These are phyloP conservation scores for Chlamydomonas eustigma DNA, from an alignment of 139 green algal species.

Conservation along the genomic window DNA sequence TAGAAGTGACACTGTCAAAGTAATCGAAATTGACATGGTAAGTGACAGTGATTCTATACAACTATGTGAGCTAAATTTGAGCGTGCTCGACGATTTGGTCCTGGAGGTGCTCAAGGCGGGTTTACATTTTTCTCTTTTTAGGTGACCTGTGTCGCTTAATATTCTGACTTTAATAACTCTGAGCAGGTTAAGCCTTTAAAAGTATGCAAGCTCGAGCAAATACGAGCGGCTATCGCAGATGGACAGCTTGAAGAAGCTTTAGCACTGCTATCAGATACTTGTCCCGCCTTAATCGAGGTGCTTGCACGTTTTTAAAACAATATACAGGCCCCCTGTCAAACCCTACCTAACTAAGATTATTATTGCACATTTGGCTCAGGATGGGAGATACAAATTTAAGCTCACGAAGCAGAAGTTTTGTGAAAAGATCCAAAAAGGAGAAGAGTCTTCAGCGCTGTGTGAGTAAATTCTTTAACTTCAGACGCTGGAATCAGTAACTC, in stretches of 20 bases:
- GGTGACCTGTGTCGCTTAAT: no score
- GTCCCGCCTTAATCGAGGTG: conserved; percentile 4
- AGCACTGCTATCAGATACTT: neutral
- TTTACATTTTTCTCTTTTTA: no score
- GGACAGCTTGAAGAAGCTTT: neutral
- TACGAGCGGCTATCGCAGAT: neutral
- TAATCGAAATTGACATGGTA: neutral
- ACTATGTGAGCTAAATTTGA: neutral
- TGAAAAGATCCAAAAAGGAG: neutral
- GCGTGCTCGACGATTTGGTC: neutral
- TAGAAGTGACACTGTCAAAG: neutral
- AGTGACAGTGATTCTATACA: neutral
- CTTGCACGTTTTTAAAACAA: neutral
- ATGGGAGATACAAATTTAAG: conserved; percentile 8
- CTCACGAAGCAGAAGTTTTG: conserved; percentile 7
- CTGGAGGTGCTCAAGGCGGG: neutral
- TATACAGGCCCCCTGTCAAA: no score
- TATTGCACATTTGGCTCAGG: neutral
- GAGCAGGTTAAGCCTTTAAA: neutral
- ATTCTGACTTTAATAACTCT: no score
- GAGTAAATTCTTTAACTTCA: neutral
- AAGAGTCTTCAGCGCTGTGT: neutral
- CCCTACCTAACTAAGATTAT: neutral
- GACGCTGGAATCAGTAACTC: no score
- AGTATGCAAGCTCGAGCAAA: neutral